phyloP scores from a whole-genome alignment of 371 early-diverging fungal genomes.

The Zychaea mexicana region DNA sequence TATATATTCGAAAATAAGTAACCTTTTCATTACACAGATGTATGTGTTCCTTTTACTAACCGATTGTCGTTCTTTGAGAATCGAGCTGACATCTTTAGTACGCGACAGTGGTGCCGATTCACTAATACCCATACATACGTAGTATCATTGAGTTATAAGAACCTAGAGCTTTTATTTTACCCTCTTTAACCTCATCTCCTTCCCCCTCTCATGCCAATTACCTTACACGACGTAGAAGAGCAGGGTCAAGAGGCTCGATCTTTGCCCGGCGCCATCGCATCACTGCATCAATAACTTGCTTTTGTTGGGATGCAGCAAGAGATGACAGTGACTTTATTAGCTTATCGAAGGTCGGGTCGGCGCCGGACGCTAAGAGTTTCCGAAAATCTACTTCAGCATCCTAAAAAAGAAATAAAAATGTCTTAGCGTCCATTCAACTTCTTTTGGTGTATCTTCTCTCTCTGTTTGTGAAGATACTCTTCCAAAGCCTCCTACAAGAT shows the following conservation, averaged over 20 bases:
- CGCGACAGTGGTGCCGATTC: slow-evolving; percentile 49
- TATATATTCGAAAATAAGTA: slow-evolving; percentile 3
- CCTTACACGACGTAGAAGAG: slow-evolving; percentile 44
- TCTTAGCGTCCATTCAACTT: background rate
- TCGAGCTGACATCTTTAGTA: slow-evolving; percentile 38
- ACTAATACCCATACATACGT: too few species aligned
- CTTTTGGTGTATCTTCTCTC: too few species aligned
- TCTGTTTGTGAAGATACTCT: too few species aligned
- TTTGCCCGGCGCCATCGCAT: slow-evolving; percentile 89
- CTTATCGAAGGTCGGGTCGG: slow-evolving; percentile 81
- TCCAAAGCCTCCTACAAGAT: too few species aligned
- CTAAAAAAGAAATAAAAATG: slow-evolving; percentile 14
- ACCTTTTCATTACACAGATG: background rate
- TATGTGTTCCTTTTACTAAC: slow-evolving; percentile 35
- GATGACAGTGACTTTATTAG: slow-evolving; percentile 77
- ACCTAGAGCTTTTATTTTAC: background rate
- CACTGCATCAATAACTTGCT: slow-evolving; percentile 86
- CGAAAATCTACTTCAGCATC: slow-evolving; percentile 72
- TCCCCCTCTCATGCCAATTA: slow-evolving; percentile 10
- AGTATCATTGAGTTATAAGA: too few species aligned
- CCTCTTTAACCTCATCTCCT: background rate
- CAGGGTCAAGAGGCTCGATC: slow-evolving; percentile 65
- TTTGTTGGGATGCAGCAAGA: slow-evolving; percentile 84
- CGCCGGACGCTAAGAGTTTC: slow-evolving; percentile 67
- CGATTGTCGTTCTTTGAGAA: slow-evolving; percentile 55